These are phyloP conservation scores for Ustilago nuda DNA, from an alignment of 1,284 basidiomycete species.

Conservation along the genomic window DNA sequence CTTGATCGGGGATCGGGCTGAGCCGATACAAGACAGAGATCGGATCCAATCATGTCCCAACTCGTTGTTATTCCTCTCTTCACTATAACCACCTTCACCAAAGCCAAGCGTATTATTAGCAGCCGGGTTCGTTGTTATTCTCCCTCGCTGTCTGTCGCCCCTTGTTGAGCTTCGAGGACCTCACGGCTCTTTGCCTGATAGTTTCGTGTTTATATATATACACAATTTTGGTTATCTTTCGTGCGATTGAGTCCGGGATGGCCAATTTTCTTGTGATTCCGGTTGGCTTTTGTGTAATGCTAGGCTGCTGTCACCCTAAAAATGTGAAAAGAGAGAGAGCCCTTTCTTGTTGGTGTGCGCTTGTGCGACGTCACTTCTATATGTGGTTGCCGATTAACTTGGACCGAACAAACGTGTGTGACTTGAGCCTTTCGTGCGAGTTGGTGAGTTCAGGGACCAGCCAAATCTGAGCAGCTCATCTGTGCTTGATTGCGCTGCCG, in stretches of 20 bases:
- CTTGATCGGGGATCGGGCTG: too few species aligned
- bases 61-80: too few species aligned
- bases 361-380: constrained; percentile 6
- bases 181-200: background rate
- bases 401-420: constrained; percentile 2
- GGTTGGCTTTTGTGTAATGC: background rate
- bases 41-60: too few species aligned
- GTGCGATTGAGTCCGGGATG: too few species aligned
- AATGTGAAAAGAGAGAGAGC: background rate
- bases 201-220: too few species aligned
- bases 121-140: too few species aligned
- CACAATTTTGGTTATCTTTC: too few species aligned
- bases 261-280: background rate
- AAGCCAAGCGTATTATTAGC: too few species aligned
- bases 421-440: constrained; percentile 9
- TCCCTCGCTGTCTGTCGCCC: too few species aligned
- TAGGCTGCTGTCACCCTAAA: constrained; percentile 5
- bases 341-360: background rate
- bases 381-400: background rate
- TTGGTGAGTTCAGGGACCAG: constrained; percentile 13
- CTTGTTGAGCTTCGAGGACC: too few species aligned
- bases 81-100: too few species aligned
- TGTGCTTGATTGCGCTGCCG: background rate
- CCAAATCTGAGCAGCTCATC: background rate
- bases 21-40: too few species aligned